phyloP scores from a whole-genome alignment of 2,329 filamentous ascomycete genomes.

The Penicillium nordicum region DNA sequence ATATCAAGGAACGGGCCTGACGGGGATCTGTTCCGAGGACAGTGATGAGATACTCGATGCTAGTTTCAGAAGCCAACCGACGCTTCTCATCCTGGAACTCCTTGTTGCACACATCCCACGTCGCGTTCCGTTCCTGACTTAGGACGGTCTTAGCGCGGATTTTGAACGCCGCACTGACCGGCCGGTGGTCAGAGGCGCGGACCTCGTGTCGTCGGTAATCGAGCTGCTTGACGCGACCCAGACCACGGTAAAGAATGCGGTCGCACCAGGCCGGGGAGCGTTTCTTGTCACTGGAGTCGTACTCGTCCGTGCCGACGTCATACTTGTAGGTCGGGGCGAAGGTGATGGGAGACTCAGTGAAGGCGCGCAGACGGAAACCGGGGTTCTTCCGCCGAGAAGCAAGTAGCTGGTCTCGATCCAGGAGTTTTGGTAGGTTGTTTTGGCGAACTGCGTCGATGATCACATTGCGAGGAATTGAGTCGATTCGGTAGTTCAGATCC shows the following conservation, averaged over 20 bases:
- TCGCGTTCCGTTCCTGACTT: constrained; percentile 59
- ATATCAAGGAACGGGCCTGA: constrained; percentile 50
- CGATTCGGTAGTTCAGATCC: constrained; percentile 96
- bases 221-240: constrained; percentile 77
- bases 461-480: constrained; percentile 90
- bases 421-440: constrained; percentile 76
- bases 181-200: constrained; percentile 84
- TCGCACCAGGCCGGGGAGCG: constrained; percentile 96
- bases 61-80: constrained; percentile 66
- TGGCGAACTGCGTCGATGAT: constrained; percentile 81
- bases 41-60: constrained; percentile 62
- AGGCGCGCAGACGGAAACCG: constrained; percentile 80
- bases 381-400: constrained; percentile 86
- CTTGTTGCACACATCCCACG: constrained; percentile 71
- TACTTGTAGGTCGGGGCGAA: constrained; percentile 99
- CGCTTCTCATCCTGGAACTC: constrained; percentile 70
- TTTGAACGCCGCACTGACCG: constrained; percentile 80
- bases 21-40: constrained; percentile 56
- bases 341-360: constrained; percentile 84
- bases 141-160: constrained; percentile 81
- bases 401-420: constrained; percentile 90
- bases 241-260: constrained; percentile 78
- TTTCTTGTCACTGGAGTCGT: constrained; percentile 93
- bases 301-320: constrained; percentile 89
- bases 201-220: constrained; percentile 90